phyloP scores from a whole-genome alignment of 2,329 filamentous ascomycete genomes.

The Curvularia lunata region DNA sequence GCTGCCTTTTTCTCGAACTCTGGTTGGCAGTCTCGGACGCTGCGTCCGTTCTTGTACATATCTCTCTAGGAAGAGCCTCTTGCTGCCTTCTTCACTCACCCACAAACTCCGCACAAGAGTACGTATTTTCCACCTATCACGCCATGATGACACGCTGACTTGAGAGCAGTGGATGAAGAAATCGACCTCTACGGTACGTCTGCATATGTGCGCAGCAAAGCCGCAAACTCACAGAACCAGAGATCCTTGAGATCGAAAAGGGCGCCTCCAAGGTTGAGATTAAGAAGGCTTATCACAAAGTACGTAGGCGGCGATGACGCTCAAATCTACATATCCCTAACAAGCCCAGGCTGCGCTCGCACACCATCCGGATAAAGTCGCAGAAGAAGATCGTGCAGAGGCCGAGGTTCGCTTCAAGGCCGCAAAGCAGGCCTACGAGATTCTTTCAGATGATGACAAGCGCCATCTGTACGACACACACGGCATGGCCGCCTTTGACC shows the following conservation, averaged over 20 bases:
- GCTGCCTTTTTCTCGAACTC: slow-evolving; percentile 2
- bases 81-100: background rate
- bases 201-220: background rate
- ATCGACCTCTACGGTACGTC: slow-evolving; percentile 64
- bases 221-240: slow-evolving; percentile 57
- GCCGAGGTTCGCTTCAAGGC: slow-evolving; percentile 93
- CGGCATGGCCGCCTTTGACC: slow-evolving; percentile 95
- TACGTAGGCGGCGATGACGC: slow-evolving; percentile 49
- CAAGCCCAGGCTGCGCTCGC: slow-evolving; percentile 75
- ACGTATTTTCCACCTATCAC: background rate
- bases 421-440: slow-evolving; percentile 94
- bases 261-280: slow-evolving; percentile 78
- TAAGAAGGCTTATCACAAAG: slow-evolving; percentile 96
- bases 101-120: slow-evolving; percentile 6
- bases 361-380: slow-evolving; percentile 94
- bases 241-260: slow-evolving; percentile 77
- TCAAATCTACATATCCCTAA: background rate
- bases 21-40: background rate
- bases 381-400: slow-evolving; percentile 80
- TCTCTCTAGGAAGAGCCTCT: background rate
- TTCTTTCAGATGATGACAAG: slow-evolving; percentile 94
- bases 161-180: slow-evolving; percentile 52
- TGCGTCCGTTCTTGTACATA: slow-evolving; percentile 14
- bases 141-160: slow-evolving; percentile 18
- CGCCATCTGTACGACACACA: slow-evolving; percentile 89